A percentile compares a stretch with the other conserved stretches of the same genome.
phyloP scores from a whole-genome alignment of 805 yeast species.

The Citeromyces nyonsensis region DNA sequence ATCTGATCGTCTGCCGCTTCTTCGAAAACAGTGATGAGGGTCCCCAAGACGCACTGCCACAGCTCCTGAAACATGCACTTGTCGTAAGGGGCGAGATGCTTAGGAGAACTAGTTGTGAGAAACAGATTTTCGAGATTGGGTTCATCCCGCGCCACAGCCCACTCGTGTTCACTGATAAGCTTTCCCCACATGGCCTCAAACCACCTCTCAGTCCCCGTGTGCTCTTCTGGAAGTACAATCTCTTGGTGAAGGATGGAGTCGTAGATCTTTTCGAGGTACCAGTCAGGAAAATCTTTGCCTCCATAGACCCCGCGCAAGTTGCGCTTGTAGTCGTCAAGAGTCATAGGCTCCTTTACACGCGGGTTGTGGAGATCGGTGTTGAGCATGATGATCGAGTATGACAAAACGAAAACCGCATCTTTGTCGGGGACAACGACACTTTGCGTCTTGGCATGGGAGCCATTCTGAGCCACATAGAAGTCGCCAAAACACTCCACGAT shows the following conservation, averaged over 20 bases:
- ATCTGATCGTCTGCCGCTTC: constrained; percentile 87
- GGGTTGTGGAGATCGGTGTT: constrained; percentile 93
- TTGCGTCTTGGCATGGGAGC: too few species aligned
- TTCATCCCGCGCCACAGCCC: neutral
- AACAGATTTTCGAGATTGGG: constrained; percentile 11
- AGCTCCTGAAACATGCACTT: constrained; percentile 49
- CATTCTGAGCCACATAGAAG: constrained; percentile 42
- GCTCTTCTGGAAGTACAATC: constrained; percentile 96
- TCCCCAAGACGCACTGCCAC: constrained; percentile 51
- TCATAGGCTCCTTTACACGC: constrained; percentile 85
- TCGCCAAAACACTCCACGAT: constrained; percentile 78
- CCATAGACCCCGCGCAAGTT: constrained; percentile 74
- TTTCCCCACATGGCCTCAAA: constrained; percentile 81
- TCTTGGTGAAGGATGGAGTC: constrained; percentile 71
- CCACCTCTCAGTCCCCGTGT: constrained; percentile 74
- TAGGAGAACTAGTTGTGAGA: too few species aligned
- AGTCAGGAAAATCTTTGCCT: constrained; percentile 62
- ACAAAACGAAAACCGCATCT: constrained; percentile 79
- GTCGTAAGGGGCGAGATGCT: too few species aligned
- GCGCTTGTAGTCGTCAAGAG: constrained; percentile 61
- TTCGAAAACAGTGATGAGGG: constrained; percentile 65
- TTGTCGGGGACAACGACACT: constrained; percentile 66
- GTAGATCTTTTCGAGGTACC: constrained; percentile 76
- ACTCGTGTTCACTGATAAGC: constrained; percentile 33
- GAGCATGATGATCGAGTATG: constrained; percentile 86